These are phyloP conservation scores for Candida succiphila DNA, from an alignment of 805 yeast species.

Conservation along the genomic window DNA sequence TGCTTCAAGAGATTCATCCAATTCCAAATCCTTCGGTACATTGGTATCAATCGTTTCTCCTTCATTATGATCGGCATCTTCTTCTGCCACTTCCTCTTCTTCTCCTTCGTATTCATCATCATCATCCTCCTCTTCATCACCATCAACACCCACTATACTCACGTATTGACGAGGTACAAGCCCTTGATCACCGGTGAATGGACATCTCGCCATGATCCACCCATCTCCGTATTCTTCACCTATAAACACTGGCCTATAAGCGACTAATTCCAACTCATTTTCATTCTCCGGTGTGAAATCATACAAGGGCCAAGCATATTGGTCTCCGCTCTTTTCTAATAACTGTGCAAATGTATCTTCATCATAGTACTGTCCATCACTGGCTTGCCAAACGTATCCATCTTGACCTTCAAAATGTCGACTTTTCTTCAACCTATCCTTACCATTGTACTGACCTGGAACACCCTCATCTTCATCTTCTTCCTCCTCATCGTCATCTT, in stretches of 20 bases:
- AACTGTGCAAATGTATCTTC: constrained; percentile 7
- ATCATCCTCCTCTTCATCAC: constrained; percentile 19
- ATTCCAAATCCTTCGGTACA: constrained; percentile 8
- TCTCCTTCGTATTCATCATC: constrained; percentile 15
- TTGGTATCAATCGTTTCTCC: constrained; percentile 6
- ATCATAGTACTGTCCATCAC: background rate
- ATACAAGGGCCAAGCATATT: constrained; percentile 72
- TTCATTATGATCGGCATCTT: constrained; percentile 20
- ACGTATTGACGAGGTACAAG: constrained; percentile 94
- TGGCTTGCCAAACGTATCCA: background rate
- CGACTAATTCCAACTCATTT: constrained; percentile 70
- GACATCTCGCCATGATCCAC: constrained; percentile 91
- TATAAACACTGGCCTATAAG: constrained; percentile 80
- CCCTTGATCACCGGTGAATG: constrained; percentile 71
- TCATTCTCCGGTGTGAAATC: constrained; percentile 91
- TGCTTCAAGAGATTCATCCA: constrained; percentile 19
- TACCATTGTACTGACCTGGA: background rate
- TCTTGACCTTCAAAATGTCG: background rate
- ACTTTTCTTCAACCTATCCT: background rate
- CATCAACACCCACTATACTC: constrained; percentile 30
- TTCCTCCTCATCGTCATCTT: constrained; percentile 3
- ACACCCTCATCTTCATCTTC: constrained; percentile 6
- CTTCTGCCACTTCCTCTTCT: constrained; percentile 19
- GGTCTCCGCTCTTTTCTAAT: constrained; percentile 9
- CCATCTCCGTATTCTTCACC: constrained; percentile 95